phyloP scores from a whole-genome alignment of 805 yeast genomes.

The Kodamaea sagamina region DNA sequence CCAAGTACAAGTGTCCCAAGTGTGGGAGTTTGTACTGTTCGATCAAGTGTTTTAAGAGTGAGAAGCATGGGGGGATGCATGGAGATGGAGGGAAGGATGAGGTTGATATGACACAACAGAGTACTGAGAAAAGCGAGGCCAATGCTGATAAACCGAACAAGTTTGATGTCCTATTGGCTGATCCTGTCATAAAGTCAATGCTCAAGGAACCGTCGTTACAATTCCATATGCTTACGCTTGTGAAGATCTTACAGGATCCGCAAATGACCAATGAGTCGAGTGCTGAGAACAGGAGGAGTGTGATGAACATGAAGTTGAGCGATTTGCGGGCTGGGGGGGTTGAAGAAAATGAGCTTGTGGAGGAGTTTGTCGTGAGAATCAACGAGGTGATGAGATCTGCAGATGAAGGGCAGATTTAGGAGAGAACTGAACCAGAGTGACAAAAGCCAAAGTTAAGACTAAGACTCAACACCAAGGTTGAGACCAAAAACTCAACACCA shows the following conservation, averaged over 20 bases:
- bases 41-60: constrained; percentile 58
- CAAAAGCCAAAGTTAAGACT: no score
- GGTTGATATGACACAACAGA: background rate
- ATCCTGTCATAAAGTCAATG: constrained; percentile 46
- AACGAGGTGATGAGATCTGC: constrained; percentile 15
- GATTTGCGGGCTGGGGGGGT: constrained; percentile 63
- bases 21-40: constrained; percentile 57
- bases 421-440: no score
- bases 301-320: constrained; percentile 62
- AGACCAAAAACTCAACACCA: no score
- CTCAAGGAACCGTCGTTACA: constrained; percentile 56
- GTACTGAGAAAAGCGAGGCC: background rate
- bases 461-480: no score
- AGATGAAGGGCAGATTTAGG: no score
- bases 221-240: constrained; percentile 53
- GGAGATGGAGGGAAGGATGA: background rate
- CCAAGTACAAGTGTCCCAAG: constrained; percentile 60
- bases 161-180: constrained; percentile 35
- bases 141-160: background rate
- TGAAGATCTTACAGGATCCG: constrained; percentile 50
- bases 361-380: constrained; percentile 60
- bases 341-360: constrained; percentile 67
- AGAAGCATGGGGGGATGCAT: constrained; percentile 30
- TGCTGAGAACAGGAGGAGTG: constrained; percentile 54
- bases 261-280: constrained; percentile 49